Evolutionary conservation across 192 early-diverging fungal genomes (phyloP).

Genomic region (Linnemannia hyalina): DNA sequence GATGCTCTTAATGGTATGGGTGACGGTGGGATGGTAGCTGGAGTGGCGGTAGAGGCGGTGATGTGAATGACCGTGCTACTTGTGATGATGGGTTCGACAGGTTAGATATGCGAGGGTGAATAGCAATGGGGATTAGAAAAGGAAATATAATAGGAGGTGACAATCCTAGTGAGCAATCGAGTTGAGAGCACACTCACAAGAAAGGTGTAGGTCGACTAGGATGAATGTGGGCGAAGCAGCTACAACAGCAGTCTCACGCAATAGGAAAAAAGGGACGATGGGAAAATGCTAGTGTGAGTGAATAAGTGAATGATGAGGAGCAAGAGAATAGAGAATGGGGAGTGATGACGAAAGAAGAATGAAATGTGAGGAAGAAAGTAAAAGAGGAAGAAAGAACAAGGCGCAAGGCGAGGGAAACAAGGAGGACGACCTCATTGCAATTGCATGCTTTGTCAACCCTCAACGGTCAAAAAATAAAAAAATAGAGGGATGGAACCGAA

Average conservation of each 20-base stretch:
- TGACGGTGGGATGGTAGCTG: not conserved
- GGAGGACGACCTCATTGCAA: not conserved
- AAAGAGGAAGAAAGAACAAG: not conserved
- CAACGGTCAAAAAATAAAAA: not conserved
- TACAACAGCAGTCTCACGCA: not conserved
- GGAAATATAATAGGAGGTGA: not conserved
- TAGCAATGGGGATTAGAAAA: not conserved
- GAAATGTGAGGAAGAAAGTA: not conserved
- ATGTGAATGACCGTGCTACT: not conserved
- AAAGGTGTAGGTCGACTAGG: not conserved
- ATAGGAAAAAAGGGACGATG: not conserved
- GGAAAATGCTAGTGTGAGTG: not conserved
- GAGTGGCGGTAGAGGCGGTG: not conserved
- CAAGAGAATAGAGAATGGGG: not conserved
- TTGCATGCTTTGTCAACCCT: not conserved
- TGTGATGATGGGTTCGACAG: not conserved
- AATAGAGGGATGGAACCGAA: not conserved
- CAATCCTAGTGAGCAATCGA: not conserved
- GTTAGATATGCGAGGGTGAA: not conserved
- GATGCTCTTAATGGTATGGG: not conserved
- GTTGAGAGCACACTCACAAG: not conserved
- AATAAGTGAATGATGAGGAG: not conserved
- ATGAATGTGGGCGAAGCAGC: not conserved
- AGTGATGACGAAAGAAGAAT: not conserved
- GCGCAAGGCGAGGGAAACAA: too few species aligned